Evolutionary conservation across 768 basidiomycete genomes (phyloP).

Genomic region (Mycena alexandri): DNA sequence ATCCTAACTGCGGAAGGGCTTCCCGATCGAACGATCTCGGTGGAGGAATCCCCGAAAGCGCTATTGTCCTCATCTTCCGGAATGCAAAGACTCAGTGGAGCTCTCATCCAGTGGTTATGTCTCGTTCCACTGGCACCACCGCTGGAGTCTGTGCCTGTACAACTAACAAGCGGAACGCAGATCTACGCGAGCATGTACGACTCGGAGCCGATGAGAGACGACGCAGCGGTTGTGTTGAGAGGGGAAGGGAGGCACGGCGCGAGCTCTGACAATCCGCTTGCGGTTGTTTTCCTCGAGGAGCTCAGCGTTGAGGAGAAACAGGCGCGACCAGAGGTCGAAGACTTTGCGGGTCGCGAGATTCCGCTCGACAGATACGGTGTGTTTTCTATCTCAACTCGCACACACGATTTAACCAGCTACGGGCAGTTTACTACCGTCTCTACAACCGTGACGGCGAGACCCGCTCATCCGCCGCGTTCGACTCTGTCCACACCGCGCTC

Average conservation of each 20-base stretch:
- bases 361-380: constrained; percentile 17
- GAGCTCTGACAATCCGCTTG: constrained; percentile 23
- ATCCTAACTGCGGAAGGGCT: constrained; percentile 20
- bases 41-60: constrained; percentile 23
- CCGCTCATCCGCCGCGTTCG: constrained; percentile 17
- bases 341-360: constrained; percentile 23
- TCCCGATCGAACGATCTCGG: constrained; percentile 14
- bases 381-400: constrained; percentile 21
- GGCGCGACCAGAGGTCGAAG: constrained; percentile 18
- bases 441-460: constrained; percentile 20
- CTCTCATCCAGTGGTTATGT: no score
- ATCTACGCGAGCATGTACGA: constrained; percentile 24
- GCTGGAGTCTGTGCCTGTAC: constrained; percentile 15
- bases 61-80: constrained; percentile 11
- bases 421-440: constrained; percentile 26
- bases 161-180: constrained; percentile 11
- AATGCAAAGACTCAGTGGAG: constrained; percentile 19
- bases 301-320: constrained; percentile 23
- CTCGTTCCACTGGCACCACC: constrained; percentile 11
- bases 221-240: constrained; percentile 19
- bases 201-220: constrained; percentile 23
- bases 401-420: constrained; percentile 21
- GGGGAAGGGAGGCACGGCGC: constrained; percentile 22
- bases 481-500: constrained; percentile 23
- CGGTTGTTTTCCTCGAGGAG: constrained; percentile 23